phyloP scores from a whole-genome alignment of 345 rosid genomes.

The Zanthoxylum bungeanum region DNA sequence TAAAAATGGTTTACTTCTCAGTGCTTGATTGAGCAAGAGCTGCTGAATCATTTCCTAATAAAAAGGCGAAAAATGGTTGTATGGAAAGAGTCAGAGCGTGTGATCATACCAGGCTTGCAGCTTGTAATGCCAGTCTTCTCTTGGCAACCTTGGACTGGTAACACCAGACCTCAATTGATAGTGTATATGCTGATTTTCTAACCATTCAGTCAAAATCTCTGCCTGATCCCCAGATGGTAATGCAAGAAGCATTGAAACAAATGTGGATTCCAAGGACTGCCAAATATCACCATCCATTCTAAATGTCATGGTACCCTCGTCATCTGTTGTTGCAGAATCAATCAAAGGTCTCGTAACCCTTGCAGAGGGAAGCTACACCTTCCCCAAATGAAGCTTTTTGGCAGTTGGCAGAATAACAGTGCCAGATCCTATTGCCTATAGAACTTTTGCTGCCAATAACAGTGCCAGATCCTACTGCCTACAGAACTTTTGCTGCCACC shows the following conservation, averaged over 20 bases:
- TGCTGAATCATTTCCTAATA: constrained; percentile 15
- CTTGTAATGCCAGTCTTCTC: constrained; percentile 50
- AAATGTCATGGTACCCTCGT: constrained; percentile 29
- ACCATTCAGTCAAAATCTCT: constrained; percentile 80
- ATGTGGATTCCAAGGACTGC: constrained; percentile 75
- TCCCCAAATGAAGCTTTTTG: constrained; percentile 62
- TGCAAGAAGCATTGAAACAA: constrained; percentile 66
- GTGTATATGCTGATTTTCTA: constrained; percentile 38
- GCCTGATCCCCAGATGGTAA: constrained; percentile 84
- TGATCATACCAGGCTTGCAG: constrained; percentile 22
- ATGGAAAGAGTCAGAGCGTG: background rate
- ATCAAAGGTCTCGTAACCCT: constrained; percentile 59
- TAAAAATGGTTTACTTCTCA: background rate
- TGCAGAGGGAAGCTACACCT: constrained; percentile 88
- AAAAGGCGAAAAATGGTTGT: background rate
- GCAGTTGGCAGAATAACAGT: constrained; percentile 62
- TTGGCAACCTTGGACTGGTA: constrained; percentile 73
- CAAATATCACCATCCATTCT: constrained; percentile 71
- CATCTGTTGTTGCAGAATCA: constrained; percentile 34
- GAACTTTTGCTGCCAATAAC: constrained; percentile 70
- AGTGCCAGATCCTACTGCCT: constrained; percentile 69
- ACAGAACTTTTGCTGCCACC: constrained; percentile 71
- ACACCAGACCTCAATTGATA: constrained; percentile 95
- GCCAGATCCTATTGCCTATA: constrained; percentile 77
- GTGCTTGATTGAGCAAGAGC: constrained; percentile 3